Conservation (phyloP, 2,329 filamentous ascomycete species). For the Diplodia scrobiculata region DNA sequence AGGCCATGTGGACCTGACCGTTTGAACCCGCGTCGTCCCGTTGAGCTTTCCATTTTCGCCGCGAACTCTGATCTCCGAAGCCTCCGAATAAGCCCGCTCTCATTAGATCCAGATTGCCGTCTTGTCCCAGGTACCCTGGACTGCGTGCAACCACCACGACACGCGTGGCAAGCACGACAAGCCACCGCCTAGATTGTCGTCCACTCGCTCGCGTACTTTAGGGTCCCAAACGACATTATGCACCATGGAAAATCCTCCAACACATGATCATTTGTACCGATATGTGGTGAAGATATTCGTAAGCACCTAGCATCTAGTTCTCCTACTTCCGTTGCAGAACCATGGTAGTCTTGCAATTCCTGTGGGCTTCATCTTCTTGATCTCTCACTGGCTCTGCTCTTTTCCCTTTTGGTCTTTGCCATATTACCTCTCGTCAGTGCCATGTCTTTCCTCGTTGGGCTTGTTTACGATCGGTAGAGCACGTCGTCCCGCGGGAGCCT, state of each 20-base stretch:
- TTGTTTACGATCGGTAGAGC: constrained; percentile 33
- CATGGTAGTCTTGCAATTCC: too few species aligned
- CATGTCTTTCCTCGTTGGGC: constrained; percentile 29
- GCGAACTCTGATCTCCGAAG: background rate
- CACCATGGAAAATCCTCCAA: background rate
- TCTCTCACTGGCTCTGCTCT: background rate
- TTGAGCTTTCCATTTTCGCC: background rate
- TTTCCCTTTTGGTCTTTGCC: background rate
- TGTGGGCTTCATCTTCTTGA: too few species aligned
- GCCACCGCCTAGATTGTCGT: background rate
- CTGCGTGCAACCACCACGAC: background rate
- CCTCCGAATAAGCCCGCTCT: background rate
- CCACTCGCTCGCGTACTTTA: too few species aligned
- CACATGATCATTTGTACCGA: background rate
- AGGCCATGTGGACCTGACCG: constrained; percentile 7
- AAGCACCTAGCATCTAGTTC: background rate
- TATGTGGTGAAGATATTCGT: too few species aligned
- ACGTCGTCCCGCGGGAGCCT: constrained; percentile 30
- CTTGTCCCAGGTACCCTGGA: background rate
- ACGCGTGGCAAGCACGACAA: background rate
- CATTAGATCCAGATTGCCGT: background rate
- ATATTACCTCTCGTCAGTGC: constrained; percentile 25
- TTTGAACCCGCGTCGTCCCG: constrained; percentile 1
- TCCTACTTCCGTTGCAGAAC: background rate
- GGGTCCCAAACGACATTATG: too few species aligned